Evolutionary conservation across 208 protist genomes (phyloP).

Genomic region (Acanthamoeba royreba): DNA sequence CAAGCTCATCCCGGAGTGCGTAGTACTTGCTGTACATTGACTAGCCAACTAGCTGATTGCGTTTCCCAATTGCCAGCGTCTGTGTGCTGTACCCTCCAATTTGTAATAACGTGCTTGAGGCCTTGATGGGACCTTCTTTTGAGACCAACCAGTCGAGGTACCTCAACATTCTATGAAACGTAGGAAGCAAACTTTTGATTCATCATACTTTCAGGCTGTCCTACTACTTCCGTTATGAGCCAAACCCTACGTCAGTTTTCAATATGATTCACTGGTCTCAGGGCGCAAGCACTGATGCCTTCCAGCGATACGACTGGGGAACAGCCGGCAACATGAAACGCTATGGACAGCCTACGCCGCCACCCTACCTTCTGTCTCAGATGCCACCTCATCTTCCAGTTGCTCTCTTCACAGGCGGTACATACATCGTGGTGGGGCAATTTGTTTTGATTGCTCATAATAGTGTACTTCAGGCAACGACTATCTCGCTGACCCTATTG

Average conservation of each 20-base stretch:
- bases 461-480: background rate
- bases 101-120: background rate
- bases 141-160: background rate
- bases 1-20: constrained; percentile 6
- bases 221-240: constrained; percentile 1
- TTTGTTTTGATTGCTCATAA: background rate
- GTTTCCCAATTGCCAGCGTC: too few species aligned
- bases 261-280: constrained; percentile 41
- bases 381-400: background rate
- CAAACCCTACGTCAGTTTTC: background rate
- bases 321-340: background rate
- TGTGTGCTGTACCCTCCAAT: background rate
- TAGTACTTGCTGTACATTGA: too few species aligned
- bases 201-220: background rate
- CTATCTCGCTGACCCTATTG: constrained; percentile 6
- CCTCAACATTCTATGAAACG: background rate
- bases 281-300: background rate
- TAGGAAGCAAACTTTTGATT: background rate
- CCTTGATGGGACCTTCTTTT: background rate
- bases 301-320: constrained; percentile 21
- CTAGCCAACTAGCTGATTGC: too few species aligned
- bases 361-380: background rate
- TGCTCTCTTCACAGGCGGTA: constrained; percentile 31
- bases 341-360: background rate
- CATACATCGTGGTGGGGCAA: background rate